Evolutionary conservation across 169 alveolate genomes (phyloP), one percentile per base, ranked within the genome.

Genomic region (Babesia divergens): DNA sequence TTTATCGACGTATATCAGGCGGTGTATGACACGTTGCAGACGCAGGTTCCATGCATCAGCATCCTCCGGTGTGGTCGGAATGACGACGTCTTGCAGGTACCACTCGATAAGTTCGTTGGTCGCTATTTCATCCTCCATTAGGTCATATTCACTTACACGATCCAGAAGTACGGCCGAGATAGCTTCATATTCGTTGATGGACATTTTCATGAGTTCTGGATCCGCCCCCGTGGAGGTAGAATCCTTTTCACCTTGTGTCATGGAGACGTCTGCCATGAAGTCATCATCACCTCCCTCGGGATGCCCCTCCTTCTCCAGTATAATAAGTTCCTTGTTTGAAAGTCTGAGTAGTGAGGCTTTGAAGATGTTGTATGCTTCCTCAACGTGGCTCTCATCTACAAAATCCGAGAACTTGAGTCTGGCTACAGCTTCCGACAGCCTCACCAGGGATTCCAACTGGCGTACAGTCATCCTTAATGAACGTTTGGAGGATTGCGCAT

Each of bases 351-450:
- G 69, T 24, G 98, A 94, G 26, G 94, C 89, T 35, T 93, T 89
- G 69, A 96, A 87, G 49, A 96, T 89, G 60, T 94, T 84, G 35
- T 93, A 91, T 11, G 98, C 99, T 60, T 94, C 98, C 58, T 92
- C 91, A 1, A 96, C 99, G 80, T 93, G 97, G 24, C 82, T 83
- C n/a, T 90, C 91, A 32, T 84, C 90, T 5, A 95, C 95, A 40
- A 89, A 76, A 59, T 93, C 95, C 46, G 96, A 91, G 71, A 91
- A 94, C 72, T 95, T 92, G 24, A 95, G 94, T 74, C 95, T 94
- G 8, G 99, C 98, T 38, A 95, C 87, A 2, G 98, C 99, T 76
- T 96, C 99, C 47, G 96, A 89, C 28, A 97, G 91, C 67, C 99
- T 66, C 35, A 97, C 93, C 64, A 97, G 90, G 24, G 97, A 91